Evolutionary conservation across 805 yeast species (phyloP), one percentile per base, ranked within the genome.

Genomic region (Brettanomyces sp.): DNA sequence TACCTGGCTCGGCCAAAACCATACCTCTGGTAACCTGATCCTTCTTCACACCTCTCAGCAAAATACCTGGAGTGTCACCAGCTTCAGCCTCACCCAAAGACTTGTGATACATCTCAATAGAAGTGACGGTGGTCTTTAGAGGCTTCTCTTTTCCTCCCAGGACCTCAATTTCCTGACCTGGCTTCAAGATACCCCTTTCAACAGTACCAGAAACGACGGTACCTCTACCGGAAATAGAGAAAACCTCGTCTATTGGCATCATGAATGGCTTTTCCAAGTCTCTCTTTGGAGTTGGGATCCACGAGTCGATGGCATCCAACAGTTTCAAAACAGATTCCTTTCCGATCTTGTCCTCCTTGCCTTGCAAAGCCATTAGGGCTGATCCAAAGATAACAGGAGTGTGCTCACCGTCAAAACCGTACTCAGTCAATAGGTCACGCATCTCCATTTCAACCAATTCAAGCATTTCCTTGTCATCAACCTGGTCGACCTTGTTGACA

Each of bases 381-480:
- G 98, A 90, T 59, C 99, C 99, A 96, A 91, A 90, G 55, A 93
- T 73, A 51, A 93, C 97, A 49, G 99, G 99, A 55, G 95, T 83
- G 72, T 91, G 83, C 64, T 93, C 99, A 73, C 98, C 99, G 64
- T 93, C 98, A 57, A 91, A 93, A 49, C 97, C 98, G 69, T 90
- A 93, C 56, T 85, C 76, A 56, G 81, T 63, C 64, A 93, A 77
- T 55, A 93, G 77, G 67, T 93, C 99, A 74, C 99, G 85, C 99
- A 93, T 93, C 77, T 93, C 99, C 99, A 93, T 93, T 76, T 93
- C 99, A 56, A 93, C 99, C 60, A 93, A 82, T 77, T 93, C 99
- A 68, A 93, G 79, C 97, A 91, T 93, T 77, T 93, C 99, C 55
- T 95, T 95, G 68, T 93, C 99, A 65, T 93, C 97, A 64, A 93